Conservation (phyloP, 2,329 filamentous ascomycete species). For the Metarhizium anisopliae region DNA sequence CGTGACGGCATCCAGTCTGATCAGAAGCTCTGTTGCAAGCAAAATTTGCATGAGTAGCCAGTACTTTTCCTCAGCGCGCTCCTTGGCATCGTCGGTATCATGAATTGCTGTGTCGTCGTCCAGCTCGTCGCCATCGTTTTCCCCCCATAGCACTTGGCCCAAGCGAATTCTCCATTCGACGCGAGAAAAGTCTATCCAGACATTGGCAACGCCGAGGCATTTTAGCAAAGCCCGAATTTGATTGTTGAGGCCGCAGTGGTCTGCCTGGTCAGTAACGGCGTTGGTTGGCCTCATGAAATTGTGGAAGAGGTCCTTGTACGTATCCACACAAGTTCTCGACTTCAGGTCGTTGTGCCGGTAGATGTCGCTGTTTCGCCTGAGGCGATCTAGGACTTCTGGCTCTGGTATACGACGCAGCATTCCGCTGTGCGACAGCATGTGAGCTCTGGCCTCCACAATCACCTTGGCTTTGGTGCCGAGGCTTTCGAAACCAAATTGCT, state of each 20-base stretch:
- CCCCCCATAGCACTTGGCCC: constrained; percentile 63
- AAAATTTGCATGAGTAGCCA: constrained; percentile 60
- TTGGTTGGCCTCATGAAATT: constrained; percentile 49
- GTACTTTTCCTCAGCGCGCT: constrained; percentile 53
- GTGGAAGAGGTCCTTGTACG: constrained; percentile 55
- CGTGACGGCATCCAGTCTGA: constrained; percentile 54
- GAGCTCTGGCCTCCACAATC: constrained; percentile 49
- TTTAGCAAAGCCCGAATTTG: constrained; percentile 62
- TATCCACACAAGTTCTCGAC: constrained; percentile 42
- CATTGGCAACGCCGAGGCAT: constrained; percentile 53
- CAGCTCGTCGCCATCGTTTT: constrained; percentile 39
- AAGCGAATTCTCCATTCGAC: constrained; percentile 68
- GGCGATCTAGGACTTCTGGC: constrained; percentile 46
- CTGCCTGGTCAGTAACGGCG: constrained; percentile 45
- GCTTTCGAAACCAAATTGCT: constrained; percentile 51
- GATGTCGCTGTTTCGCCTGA: constrained; percentile 46
- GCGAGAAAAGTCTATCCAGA: constrained; percentile 67
- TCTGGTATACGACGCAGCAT: constrained; percentile 49
- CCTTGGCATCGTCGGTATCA: constrained; percentile 37
- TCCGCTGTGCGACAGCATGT: constrained; percentile 43
- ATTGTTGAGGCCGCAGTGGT: constrained; percentile 55
- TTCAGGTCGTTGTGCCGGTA: constrained; percentile 45
- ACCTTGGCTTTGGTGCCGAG: constrained; percentile 44
- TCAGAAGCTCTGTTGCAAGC: constrained; percentile 54
- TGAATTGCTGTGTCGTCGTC: constrained; percentile 43